Base-by-base conservation (phyloP, 768 basidiomycete species). In the Xerocomellus amylosporus region DNA sequence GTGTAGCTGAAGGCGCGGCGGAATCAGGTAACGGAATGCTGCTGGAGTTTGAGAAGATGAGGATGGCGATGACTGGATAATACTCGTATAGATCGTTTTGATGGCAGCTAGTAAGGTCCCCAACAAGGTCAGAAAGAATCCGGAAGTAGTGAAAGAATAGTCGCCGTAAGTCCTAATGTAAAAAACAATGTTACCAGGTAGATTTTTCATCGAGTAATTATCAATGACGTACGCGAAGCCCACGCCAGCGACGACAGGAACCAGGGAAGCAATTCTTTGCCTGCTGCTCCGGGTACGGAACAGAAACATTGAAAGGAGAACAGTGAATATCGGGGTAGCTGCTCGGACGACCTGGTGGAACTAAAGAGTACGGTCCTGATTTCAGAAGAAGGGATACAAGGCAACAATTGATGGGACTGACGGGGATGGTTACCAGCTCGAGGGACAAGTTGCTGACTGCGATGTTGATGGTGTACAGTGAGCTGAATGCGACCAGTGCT, bases 281-380 rank as follows among this genome's bases (percentile, higher is more conserved):
- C 71, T 75, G 60, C 80, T 88, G 60, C 85, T 81, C 8, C 74
- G 76, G 8, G 80, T 75, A 45, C 83, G 79, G 33, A 92, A 80
- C 36, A 98, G 67, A n/a, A 85, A 55, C 49, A 79, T 75, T 0
- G 93, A 85, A 50, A 98, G 79, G 36, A 86, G 48, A 61, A 97
- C 87, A 22, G 91, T 95, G 75, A 98, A 98, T 47, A 98, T 79
- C 0, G 97, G 96, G 0, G 96, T 89, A 19, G 90, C 83, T 5
- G 94, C 91, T 28, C 97, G 88, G 36, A 98, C 86, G 51, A 98
- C 93, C 77, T 98, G 96, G 70, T 98, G 97, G 66, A 99, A 97
- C 93, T 97, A 58, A 0, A 38, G 17, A 42, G 49, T 53, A 19
- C 41, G 38, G n/a, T 1, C 8, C 7, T 2, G 12, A 10, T 7